Percentiles rank a stretch among this genome's conserved stretches.
phyloP scores from a whole-genome alignment of 83 land plant species.

The Isoetes engelmannii region DNA sequence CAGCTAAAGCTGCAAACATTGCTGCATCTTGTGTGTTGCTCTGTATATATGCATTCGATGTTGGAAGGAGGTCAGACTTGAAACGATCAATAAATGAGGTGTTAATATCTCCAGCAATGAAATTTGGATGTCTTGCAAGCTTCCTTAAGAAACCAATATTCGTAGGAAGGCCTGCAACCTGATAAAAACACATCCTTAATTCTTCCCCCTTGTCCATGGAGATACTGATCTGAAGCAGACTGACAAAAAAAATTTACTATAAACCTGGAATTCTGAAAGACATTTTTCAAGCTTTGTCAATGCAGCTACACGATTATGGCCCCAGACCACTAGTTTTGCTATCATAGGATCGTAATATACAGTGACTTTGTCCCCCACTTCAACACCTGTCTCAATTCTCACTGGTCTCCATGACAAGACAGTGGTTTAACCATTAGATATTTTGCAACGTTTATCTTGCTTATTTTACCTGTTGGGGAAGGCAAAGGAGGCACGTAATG shows the following conservation, averaged over 20 bases:
- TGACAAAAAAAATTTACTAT: background rate
- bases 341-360: constrained; percentile 99
- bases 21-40: constrained; percentile 13
- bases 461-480: constrained; percentile 51
- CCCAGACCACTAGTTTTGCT: constrained; percentile 93
- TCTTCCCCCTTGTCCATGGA: too few species aligned
- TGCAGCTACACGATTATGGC: constrained; percentile 70
- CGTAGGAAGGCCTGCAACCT: constrained; percentile 95
- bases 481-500: constrained; percentile 64
- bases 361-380: constrained; percentile 76
- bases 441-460: background rate
- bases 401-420: constrained; percentile 36
- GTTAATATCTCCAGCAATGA: constrained; percentile 65
- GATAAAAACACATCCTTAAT: constrained; percentile 10
- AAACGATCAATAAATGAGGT: constrained; percentile 89
- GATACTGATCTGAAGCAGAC: background rate
- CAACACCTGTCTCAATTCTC: constrained; percentile 93
- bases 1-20: constrained; percentile 52
- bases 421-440: background rate
- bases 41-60: constrained; percentile 16
- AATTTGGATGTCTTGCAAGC: constrained; percentile 72
- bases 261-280: constrained; percentile 75
- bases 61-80: constrained; percentile 54
- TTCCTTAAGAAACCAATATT: constrained; percentile 69
- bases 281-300: constrained; percentile 67